Evolutionary conservation across 805 yeast genomes (phyloP).

Genomic region (Zygosaccharomyces bailii): DNA sequence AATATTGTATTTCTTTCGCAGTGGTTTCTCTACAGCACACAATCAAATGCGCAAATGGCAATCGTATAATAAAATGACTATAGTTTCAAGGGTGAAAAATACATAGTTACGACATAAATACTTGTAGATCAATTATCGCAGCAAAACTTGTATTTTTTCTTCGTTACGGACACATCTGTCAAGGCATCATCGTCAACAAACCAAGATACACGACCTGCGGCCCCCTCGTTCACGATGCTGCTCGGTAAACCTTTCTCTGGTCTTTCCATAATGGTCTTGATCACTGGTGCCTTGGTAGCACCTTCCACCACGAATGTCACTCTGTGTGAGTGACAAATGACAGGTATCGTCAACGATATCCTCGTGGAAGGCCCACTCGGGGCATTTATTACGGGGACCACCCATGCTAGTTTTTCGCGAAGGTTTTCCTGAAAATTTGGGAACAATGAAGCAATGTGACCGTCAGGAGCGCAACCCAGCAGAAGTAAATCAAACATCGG

Average conservation of each 20-base stretch:
- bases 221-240: conserved; percentile 84
- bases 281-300: conserved; percentile 85
- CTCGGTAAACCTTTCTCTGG: conserved; percentile 94
- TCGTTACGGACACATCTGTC: conserved; percentile 56
- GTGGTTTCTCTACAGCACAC: conserved; percentile 30
- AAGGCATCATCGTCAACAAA: conserved; percentile 91
- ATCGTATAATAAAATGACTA: neutral
- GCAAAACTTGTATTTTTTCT: conserved; percentile 25
- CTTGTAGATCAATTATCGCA: conserved; percentile 8
- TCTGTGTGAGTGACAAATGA: conserved; percentile 83
- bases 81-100: conserved; percentile 5
- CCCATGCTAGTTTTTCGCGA: conserved; percentile 89
- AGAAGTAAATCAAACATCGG: conserved; percentile 91
- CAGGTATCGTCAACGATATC: conserved; percentile 87
- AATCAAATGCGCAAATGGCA: conserved; percentile 1
- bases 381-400: conserved; percentile 82
- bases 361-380: conserved; percentile 82
- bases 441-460: conserved; percentile 89
- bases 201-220: conserved; percentile 93
- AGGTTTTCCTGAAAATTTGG: conserved; percentile 77
- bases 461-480: conserved; percentile 97
- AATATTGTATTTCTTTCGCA: conserved; percentile 40
- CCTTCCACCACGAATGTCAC: conserved; percentile 95
- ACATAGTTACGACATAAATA: conserved; percentile 3
- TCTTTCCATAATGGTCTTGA: conserved; percentile 87